Evolutionary conservation across 192 early-diverging fungal genomes (phyloP), one percentile per base, ranked within the genome.

Genomic region (Coemansia sp.): DNA sequence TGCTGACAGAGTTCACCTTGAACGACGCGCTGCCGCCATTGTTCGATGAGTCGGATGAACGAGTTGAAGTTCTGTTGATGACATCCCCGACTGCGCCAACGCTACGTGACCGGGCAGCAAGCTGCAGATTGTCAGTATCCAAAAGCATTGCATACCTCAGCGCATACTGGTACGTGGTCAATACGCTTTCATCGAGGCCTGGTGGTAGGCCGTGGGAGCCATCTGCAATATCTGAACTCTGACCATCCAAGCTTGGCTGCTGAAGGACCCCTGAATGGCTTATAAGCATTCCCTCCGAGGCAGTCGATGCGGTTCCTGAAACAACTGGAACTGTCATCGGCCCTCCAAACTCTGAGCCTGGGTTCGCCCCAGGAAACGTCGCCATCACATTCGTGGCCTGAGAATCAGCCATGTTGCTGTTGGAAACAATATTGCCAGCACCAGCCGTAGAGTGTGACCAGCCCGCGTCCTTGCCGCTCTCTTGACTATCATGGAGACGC

Each of bases 161-260:
- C 29, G 76, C 81, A 52, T 83, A 83, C 57, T 83, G 81, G 64
- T 83, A 83, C 4, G 81, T 69, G 32, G 75, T 76, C 16, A 61
- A 56, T 28, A 70, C 72, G 17, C 52, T 60, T 14, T 71, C 75
- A 56, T 28, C 48, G 8, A 45, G 42, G 2, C 16, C 42, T 11
- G 42, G 42, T 14, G 42, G 16, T 11, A 45, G 42, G 16, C 5
- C 5, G 5, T 5, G 16, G 3, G 42, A 2, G 5, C 12, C 42
- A 7, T 45, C 42, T 11, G 42, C 3, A 11, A 14, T 14, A 7
- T 45, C 42, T 45, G 42, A 45, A 14, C 42, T 45, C 42, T 45
- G 42, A 3, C 11, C 42, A 45, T 45, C 16, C 10, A 14, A 11
- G 5, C 10, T 14, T 12, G 42, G 42, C 42, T 45, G 42, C 16